Percentiles rank a stretch among this genome's conserved stretches.
Evolutionary conservation across 2,329 filamentous ascomycete species (phyloP).

Genomic region (Colletotrichum caudatum): DNA sequence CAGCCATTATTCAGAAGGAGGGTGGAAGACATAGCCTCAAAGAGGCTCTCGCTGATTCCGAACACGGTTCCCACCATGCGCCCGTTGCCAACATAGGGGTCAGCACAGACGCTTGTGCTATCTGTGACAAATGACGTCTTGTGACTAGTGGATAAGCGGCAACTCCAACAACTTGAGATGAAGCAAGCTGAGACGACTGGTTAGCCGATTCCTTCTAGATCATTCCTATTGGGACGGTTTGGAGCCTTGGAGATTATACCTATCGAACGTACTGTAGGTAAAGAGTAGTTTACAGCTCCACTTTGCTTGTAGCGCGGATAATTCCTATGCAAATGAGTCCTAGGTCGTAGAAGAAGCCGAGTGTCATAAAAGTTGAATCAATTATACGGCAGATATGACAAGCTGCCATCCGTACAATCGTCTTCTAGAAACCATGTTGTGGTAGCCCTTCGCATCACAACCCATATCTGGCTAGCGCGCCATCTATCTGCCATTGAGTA

Average conservation of each 20-base stretch:
- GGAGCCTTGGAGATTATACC: background rate
- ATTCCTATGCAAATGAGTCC: conserved; percentile 6
- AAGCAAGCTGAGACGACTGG: conserved; percentile 36
- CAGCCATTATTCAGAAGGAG: background rate
- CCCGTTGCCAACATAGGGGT: conserved; percentile 7
- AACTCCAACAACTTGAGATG: conserved; percentile 26
- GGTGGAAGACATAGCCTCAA: background rate
- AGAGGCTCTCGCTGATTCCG: background rate
- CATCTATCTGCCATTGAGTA: background rate
- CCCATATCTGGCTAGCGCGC: background rate
- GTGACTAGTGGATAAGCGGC: conserved; percentile 32
- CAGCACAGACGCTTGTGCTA: conserved; percentile 15
- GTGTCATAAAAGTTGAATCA: conserved; percentile 10
- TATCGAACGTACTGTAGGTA: background rate
- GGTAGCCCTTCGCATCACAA: background rate
- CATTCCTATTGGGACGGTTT: too few species aligned
- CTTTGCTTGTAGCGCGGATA: background rate
- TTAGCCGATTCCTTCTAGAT: background rate
- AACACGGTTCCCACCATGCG: background rate
- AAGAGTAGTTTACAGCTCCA: too few species aligned
- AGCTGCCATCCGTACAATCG: background rate
- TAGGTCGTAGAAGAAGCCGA: conserved; percentile 1
- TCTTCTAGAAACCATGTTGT: background rate
- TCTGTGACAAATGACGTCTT: conserved; percentile 39
- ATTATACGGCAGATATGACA: background rate